Percentiles rank a stretch among this genome's conserved stretches.
phyloP scores from a whole-genome alignment of 371 early-diverging fungal species.

The Mucor lusitanicus region DNA sequence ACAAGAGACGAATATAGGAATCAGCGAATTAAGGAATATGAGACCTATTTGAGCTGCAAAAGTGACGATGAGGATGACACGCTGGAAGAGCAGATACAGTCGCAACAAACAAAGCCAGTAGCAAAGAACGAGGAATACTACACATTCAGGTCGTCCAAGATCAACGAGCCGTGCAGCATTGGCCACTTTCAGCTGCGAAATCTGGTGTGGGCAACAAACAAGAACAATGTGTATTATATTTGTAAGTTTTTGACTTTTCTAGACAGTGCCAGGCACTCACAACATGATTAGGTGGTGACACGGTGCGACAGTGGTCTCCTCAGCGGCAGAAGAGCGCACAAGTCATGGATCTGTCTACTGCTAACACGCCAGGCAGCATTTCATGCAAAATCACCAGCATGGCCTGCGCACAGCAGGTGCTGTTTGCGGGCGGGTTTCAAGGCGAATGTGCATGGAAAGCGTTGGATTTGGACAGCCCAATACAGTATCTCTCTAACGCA shows the following conservation, averaged over 20 bases:
- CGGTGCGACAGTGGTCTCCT: constrained; percentile 71
- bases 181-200: constrained; percentile 82
- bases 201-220: constrained; percentile 71
- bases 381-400: constrained; percentile 60
- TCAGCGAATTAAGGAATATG: constrained; percentile 25
- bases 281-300: constrained; percentile 42
- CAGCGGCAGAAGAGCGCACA: constrained; percentile 43
- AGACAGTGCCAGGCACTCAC: background rate
- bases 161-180: constrained; percentile 38
- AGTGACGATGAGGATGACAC: constrained; percentile 15
- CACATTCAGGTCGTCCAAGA: constrained; percentile 40
- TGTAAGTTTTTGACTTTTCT: constrained; percentile 33
- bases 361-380: constrained; percentile 33
- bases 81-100: constrained; percentile 1
- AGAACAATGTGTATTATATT: constrained; percentile 71
- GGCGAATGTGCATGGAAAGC: constrained; percentile 28
- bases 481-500: background rate
- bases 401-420: constrained; percentile 59
- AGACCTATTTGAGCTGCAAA: constrained; percentile 28
- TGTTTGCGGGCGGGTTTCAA: constrained; percentile 42
- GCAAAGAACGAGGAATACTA: constrained; percentile 35
- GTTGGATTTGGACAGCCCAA: background rate
- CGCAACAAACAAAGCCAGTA: constrained; percentile 16
- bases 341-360: constrained; percentile 50
- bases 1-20: constrained; percentile 28